Percentiles rank a stretch among this genome's conserved stretches.
Evolutionary conservation across 2,329 filamentous ascomycete genomes (phyloP).

Genomic region (Aureobasidium lini): DNA sequence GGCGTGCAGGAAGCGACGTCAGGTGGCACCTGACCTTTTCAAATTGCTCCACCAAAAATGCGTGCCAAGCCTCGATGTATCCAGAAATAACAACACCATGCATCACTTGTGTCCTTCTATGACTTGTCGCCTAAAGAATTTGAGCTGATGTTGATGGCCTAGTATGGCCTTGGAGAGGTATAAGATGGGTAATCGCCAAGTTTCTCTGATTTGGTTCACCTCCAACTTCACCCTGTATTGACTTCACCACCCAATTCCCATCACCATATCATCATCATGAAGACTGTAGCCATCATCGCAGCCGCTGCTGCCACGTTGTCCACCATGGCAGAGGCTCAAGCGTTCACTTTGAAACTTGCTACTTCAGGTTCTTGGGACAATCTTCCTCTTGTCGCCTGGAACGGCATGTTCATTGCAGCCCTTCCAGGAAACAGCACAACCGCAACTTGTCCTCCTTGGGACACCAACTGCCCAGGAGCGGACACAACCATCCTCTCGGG

Average conservation of each 20-base stretch:
- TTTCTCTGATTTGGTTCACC: not conserved
- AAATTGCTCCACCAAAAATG: not conserved
- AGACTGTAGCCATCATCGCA: not conserved
- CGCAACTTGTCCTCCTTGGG: not conserved
- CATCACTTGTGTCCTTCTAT: not conserved
- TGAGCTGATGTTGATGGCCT: not conserved
- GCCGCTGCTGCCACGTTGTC: not conserved
- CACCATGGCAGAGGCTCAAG: not conserved
- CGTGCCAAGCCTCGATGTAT: not conserved
- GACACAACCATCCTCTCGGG: not conserved
- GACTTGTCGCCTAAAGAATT: not conserved
- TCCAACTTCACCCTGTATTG: not conserved
- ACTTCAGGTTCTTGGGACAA: not conserved
- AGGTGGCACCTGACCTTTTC: not conserved
- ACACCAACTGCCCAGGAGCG: not conserved
- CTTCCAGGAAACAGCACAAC: not conserved
- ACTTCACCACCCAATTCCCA: not conserved
- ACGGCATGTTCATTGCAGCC: not conserved
- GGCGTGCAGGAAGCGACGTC: not conserved
- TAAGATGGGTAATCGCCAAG: not conserved
- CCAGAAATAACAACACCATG: not conserved
- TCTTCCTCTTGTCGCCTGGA: not conserved
- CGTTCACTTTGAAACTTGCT: not conserved
- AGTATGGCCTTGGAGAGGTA: not conserved
- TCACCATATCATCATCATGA: not conserved